Conservation (phyloP, 2,329 filamentous ascomycete species). For the Corinectria fuckeliana region DNA sequence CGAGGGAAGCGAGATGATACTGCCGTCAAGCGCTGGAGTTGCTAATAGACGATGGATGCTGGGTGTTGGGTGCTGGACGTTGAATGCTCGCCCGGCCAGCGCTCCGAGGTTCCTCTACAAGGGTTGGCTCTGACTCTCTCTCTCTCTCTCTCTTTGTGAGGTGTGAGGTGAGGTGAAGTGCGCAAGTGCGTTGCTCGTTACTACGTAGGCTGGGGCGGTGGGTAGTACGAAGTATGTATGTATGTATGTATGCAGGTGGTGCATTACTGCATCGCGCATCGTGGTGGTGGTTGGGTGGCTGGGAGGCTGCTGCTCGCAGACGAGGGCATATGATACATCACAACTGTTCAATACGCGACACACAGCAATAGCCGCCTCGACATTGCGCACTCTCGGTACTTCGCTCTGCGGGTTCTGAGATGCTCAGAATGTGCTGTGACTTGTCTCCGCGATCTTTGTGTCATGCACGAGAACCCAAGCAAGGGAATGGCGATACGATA, state of each 20-base stretch:
- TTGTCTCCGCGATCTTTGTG: background rate
- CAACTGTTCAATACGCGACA: background rate
- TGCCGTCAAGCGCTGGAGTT: no score
- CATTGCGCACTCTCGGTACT: background rate
- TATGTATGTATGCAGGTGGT: no score
- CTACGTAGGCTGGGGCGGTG: no score
- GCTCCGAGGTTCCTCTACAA: no score
- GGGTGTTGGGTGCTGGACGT: no score
- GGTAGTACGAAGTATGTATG: no score
- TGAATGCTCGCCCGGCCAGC: background rate
- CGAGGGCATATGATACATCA: background rate
- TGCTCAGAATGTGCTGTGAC: background rate
- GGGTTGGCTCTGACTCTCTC: no score
- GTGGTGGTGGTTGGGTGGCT: background rate
- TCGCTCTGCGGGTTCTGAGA: background rate
- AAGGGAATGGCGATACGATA: background rate
- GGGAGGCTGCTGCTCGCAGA: background rate
- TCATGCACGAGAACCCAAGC: background rate
- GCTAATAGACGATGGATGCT: no score
- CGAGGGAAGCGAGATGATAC: constrained; percentile 15
- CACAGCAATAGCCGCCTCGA: background rate
- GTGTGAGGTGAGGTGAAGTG: no score
- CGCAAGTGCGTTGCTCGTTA: no score
- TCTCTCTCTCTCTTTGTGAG: no score
- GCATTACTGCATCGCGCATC: background rate